Percentiles rank a stretch among this genome's conserved stretches.
phyloP scores from a whole-genome alignment of 2,329 filamentous ascomycete genomes.

The Salinomyces thailandicus region DNA sequence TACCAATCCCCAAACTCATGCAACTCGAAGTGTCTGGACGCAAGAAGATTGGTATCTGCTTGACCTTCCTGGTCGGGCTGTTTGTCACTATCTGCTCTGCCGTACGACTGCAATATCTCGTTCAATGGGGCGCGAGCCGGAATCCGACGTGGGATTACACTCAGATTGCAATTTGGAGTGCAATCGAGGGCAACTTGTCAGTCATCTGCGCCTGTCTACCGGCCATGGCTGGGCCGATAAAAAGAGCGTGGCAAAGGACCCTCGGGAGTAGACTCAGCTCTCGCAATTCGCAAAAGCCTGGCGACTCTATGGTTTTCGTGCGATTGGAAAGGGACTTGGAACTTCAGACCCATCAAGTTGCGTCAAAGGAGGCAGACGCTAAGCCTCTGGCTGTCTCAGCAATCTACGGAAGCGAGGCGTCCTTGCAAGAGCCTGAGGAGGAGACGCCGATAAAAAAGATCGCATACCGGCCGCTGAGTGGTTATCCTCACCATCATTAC shows the following conservation, averaged over 20 bases:
- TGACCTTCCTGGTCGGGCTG: conserved; percentile 13
- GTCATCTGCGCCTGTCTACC: conserved; percentile 8
- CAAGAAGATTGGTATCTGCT: conserved; percentile 14
- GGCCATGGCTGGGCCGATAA: conserved; percentile 1
- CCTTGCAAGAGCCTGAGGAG: too few relatives aligned
- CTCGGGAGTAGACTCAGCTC: neutral
- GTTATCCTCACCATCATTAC: too few relatives aligned
- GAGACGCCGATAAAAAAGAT: too few relatives aligned
- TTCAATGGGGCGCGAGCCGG: neutral
- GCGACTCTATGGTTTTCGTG: too few relatives aligned
- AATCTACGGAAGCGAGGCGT: too few relatives aligned
- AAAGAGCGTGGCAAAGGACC: neutral
- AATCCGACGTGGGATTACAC: conserved; percentile 5
- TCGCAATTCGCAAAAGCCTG: too few relatives aligned
- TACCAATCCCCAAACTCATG: conserved; percentile 12
- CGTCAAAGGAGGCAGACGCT: too few relatives aligned
- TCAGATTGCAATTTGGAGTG: conserved; percentile 3
- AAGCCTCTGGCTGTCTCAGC: too few relatives aligned
- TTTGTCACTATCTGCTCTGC: conserved; percentile 3
- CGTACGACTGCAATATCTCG: conserved; percentile 2
- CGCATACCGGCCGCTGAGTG: too few relatives aligned
- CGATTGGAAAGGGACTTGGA: too few relatives aligned
- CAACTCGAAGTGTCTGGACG: conserved; percentile 4
- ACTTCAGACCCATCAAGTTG: too few relatives aligned
- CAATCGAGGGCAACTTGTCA: conserved; percentile 3